Evolutionary conservation across 192 early-diverging fungal genomes (phyloP), one percentile per base, ranked within the genome.

Genomic region (Spinellus fusiger): DNA sequence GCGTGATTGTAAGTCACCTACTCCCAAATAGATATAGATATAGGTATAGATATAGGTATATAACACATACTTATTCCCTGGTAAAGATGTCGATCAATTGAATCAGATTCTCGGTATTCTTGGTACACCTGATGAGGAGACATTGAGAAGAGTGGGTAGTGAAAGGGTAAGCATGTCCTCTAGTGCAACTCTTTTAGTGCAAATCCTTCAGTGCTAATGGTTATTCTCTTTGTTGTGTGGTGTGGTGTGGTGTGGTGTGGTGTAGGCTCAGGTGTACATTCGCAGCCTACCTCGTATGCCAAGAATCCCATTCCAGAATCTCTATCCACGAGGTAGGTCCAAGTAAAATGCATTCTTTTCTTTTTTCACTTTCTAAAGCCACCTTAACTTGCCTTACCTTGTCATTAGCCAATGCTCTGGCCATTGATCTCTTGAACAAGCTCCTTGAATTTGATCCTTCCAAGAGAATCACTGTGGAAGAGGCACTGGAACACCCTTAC

Each of bases 401-500:
- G n/a, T n/a, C n/a, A n/a, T n/a, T 44, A 44, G 91, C 92, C 29
- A 90, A 88, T 63, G 84, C 89, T 28, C 77, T 85, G 28, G 94
- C 89, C 16, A 85, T 99, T 22, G 90, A 96, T 67, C 71, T 99
- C 31, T 80, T 99, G 64, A 88, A 91, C 55, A 84, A 85, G 60
- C 80, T 99, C 47, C 85, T 99, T 23, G 79, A 82, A 31, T 96
- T 96, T 48, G 88, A 90, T 68, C 95, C 97, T 23, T 66, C 77
- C 51, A 86, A 88, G 52, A 85, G 97, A 32, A 93, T 97, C 56
- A 92, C 89, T 0, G 93, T 94, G 31, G 90, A 92, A 64, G 84
- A 96, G 57, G 94, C 95, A 25, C 81, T 99, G 13, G 70, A 69
- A 16, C 97, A 99, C 73, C 92, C 93, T 31, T 99, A 94, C 69